phyloP scores from a whole-genome alignment of 2,329 filamentous ascomycete genomes.

The Pseudogymnoascus destructans region DNA sequence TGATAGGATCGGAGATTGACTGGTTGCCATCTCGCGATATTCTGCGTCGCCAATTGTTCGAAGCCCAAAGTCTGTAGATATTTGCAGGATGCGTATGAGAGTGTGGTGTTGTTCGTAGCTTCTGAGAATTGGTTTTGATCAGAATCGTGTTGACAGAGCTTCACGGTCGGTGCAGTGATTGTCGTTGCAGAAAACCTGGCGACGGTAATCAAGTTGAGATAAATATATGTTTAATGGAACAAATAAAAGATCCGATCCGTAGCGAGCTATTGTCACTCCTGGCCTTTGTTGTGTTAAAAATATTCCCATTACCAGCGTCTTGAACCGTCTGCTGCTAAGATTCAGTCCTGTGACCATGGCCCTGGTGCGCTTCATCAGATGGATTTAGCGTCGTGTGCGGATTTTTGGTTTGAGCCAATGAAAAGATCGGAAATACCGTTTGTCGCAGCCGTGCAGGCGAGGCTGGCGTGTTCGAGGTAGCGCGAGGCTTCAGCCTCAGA shows the following conservation, averaged over 20 bases:
- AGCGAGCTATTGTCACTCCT: slow-evolving; percentile 3
- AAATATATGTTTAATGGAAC: not conserved
- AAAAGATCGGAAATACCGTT: not conserved
- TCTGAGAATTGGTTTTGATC: not conserved
- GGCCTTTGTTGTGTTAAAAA: not conserved
- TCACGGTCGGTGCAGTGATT: not conserved
- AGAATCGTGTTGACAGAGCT: slow-evolving; percentile 6
- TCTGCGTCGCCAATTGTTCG: not conserved
- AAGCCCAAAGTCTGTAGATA: not conserved
- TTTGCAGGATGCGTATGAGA: not conserved
- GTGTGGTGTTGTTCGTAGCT: not conserved
- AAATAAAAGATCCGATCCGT: slow-evolving; percentile 1
- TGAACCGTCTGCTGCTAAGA: not conserved
- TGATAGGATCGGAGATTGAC: not conserved
- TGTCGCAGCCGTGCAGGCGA: not conserved
- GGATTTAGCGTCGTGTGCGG: slow-evolving; percentile 1
- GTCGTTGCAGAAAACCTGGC: not conserved
- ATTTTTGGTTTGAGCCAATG: not conserved
- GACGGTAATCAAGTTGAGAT: not conserved
- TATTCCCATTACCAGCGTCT: not conserved
- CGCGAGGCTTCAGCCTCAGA: not conserved
- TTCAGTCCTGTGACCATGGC: slow-evolving; percentile 6
- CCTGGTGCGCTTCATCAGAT: slow-evolving; percentile 1
- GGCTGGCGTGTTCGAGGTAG: not conserved
- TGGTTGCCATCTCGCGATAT: slow-evolving; percentile 4